Evolutionary conservation across 2,329 filamentous ascomycete genomes (phyloP).

Genomic region (Colletotrichum tropicicola): DNA sequence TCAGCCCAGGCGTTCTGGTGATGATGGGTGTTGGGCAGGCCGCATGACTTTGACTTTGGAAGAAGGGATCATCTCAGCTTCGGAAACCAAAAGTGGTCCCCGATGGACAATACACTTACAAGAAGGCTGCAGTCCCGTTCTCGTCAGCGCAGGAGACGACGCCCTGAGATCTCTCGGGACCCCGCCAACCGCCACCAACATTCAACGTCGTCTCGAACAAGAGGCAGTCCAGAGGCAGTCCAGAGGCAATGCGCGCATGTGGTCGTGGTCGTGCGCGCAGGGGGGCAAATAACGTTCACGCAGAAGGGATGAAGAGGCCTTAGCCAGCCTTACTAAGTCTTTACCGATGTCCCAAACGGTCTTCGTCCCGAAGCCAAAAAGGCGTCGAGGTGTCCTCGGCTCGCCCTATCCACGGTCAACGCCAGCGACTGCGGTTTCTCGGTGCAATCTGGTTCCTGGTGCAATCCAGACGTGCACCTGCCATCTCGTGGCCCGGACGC

Average conservation of each 20-base stretch:
- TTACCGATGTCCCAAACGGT: conserved; percentile 8
- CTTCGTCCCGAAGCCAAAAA: background rate
- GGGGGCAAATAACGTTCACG: background rate
- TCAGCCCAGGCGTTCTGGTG: background rate
- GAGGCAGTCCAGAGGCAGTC: background rate
- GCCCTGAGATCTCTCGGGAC: background rate
- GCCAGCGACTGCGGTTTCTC: conserved; percentile 2
- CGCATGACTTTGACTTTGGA: conserved; percentile 11
- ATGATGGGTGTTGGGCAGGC: background rate
- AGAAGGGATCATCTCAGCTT: background rate
- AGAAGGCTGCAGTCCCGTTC: too few relatives aligned
- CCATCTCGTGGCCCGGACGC: background rate
- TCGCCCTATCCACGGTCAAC: background rate
- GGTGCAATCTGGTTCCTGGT: conserved; percentile 16
- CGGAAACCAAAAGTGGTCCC: background rate
- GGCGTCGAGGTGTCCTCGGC: background rate
- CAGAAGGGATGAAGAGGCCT: background rate
- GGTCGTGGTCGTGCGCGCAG: background rate
- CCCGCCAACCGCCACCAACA: background rate
- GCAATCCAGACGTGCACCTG: too few relatives aligned
- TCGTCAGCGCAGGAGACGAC: too few relatives aligned
- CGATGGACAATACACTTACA: too few relatives aligned
- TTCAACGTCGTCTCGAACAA: background rate
- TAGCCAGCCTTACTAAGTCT: conserved; percentile 16
- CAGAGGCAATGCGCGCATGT: background rate